These are phyloP conservation scores for Dendrocalamus latiflorus DNA, from an alignment of 202 grass and related monocot genomes.

Conservation along the genomic window DNA sequence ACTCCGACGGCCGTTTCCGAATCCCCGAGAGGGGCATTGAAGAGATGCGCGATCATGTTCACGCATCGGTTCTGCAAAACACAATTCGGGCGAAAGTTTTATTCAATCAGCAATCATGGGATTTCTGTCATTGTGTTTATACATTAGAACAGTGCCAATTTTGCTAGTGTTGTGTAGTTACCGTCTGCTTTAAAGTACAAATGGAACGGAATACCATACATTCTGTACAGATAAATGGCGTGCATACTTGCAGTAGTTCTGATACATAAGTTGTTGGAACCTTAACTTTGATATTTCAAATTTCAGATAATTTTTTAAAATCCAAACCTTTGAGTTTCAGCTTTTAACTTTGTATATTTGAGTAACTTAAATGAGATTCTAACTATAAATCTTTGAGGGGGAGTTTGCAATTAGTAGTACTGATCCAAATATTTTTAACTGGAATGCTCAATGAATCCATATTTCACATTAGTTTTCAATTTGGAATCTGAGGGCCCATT, in stretches of 20 bases:
- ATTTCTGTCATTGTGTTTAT: neutral
- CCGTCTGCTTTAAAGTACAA: too few relatives aligned
- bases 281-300: neutral
- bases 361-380: neutral
- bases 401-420: neutral
- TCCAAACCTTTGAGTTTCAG: neutral
- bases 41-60: slow-evolving; percentile 93
- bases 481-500: neutral
- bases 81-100: neutral
- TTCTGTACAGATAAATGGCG: neutral
- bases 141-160: neutral
- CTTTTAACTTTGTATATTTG: neutral
- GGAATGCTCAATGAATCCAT: neutral
- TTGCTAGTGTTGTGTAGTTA: neutral
- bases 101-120: neutral
- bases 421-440: neutral
- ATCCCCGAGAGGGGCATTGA: slow-evolving; percentile 84
- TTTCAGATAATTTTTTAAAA: neutral
- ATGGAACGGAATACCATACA: too few relatives aligned
- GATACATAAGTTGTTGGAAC: neutral
- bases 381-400: neutral
- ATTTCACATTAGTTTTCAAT: neutral
- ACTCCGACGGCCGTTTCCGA: slow-evolving; percentile 70
- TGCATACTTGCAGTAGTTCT: neutral
- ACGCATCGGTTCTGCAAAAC: slow-evolving; percentile 79